Base-by-base conservation (phyloP, 2,329 filamentous ascomycete genomes). In the Ophiostoma novo-ulmi region DNA sequence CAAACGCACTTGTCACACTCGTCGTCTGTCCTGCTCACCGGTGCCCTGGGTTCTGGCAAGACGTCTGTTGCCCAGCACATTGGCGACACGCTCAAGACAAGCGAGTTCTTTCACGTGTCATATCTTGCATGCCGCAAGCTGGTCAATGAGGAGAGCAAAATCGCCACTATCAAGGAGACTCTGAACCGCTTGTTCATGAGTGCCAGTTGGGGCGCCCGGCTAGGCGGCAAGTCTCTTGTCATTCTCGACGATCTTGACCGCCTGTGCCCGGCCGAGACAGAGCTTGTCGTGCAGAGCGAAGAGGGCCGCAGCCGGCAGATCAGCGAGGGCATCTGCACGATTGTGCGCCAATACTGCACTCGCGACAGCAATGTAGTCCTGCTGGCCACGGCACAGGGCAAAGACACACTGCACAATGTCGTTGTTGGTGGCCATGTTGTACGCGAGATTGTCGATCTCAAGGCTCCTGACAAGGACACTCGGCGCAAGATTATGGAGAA, bases 171-270 rank as follows among this genome's bases (percentile, higher is more conserved):
- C 80, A 97, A 97, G 77, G 94, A 98, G 76, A 95, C 89, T 0
- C 81, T 99, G 5, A 89, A 87, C 68, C 87, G 93, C 20, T 80
- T 97, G 1, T 98, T 99, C 78, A 93, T 95, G 83, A 86, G 88
- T 26, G 95, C 95, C 3, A 90, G 91, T 61, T 99, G 95, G 95
- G 93, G 92, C 52, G 92, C 94, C 48, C 87, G 94, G 72, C 85
- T 95, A 0, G 94, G 93, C 31, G 95, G 95, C 5, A 89, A 88
- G 73, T 87, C 94, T 0, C 78, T 98, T 2, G 91, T 99, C 26
- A 88, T 99, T 67, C 83, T 99, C 1, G 95, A 99, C 77, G 95
- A 99, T 76, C 81, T 99, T 7, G 95, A 99, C 79, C 93, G 92
- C 76, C 84, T 99, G 1, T 98, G 94, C 77, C 94, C 95, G 0